Conservation (phyloP, 2,329 filamentous ascomycete species). For the Trichoderma oligosporum region DNA sequence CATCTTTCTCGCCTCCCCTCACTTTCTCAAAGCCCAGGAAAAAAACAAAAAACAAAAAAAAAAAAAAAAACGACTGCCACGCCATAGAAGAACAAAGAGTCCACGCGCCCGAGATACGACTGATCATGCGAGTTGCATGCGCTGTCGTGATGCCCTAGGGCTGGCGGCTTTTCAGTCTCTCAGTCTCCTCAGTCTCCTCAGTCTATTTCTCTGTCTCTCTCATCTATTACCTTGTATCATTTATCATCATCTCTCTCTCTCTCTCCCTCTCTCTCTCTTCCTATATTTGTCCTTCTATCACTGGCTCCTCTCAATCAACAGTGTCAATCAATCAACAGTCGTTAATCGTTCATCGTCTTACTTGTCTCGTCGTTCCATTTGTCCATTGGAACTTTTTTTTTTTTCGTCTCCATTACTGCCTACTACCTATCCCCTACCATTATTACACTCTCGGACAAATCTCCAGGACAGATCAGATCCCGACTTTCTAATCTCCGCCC, state of each 20-base stretch:
- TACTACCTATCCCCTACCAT: not conserved
- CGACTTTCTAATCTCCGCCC: slow-evolving; percentile 10
- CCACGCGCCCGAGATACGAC: slow-evolving; percentile 11
- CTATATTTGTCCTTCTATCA: not conserved
- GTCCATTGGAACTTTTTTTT: not conserved
- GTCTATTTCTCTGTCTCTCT: no score
- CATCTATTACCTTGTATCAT: no score
- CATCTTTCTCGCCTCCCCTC: slow-evolving; percentile 1
- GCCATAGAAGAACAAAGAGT: not conserved
- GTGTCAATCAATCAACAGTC: no score
- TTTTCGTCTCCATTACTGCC: not conserved
- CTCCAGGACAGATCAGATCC: slow-evolving; percentile 10
- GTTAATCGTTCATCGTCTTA: no score
- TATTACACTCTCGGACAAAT: slow-evolving; percentile 1
- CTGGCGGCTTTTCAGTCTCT: not conserved
- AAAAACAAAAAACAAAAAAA: no score
- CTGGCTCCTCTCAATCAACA: not conserved
- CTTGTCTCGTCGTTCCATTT: no score
- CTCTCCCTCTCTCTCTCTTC: not conserved
- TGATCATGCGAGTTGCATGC: slow-evolving; percentile 16
- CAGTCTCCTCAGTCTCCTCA: not conserved
- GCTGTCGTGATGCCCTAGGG: slow-evolving; percentile 14
- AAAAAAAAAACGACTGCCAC: no score
- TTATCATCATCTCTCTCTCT: not conserved
- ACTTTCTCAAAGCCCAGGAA: no score